Percentiles rank a stretch among this genome's conserved stretches.
Evolutionary conservation across 371 early-diverging fungal species (phyloP).

Genomic region (Dipsacomyces acuminosporus): DNA sequence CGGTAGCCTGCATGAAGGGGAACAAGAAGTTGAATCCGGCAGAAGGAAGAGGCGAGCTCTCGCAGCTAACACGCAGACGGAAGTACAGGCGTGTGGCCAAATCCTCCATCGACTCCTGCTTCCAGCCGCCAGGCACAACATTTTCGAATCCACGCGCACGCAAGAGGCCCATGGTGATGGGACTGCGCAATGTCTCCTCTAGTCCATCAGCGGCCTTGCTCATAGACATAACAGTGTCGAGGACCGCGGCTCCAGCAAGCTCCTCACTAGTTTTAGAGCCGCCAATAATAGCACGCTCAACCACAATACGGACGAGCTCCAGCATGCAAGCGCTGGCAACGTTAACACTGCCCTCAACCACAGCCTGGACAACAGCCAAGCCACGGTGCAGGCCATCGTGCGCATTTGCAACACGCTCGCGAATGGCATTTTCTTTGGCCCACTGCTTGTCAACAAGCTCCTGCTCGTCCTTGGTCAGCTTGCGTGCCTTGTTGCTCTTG

Average conservation of each 20-base stretch:
- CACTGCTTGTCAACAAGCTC: conserved; percentile 66
- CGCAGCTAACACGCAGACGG: conserved; percentile 67
- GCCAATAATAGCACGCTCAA: conserved; percentile 35
- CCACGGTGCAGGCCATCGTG: conserved; percentile 55
- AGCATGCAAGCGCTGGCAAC: conserved; percentile 46
- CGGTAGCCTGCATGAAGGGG: conserved; percentile 69
- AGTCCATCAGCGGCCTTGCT: conserved; percentile 34
- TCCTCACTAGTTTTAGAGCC: conserved; percentile 2
- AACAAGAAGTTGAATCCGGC: conserved; percentile 78
- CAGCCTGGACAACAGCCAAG: conserved; percentile 59
- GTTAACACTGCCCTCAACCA: conserved; percentile 57
- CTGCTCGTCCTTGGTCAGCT: conserved; percentile 79
- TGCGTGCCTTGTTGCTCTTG: conserved; percentile 55
- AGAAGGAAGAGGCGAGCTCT: conserved; percentile 59
- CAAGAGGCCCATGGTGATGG: conserved; percentile 58
- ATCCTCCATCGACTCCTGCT: conserved; percentile 58
- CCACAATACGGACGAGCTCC: conserved; percentile 47
- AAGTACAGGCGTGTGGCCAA: conserved; percentile 68
- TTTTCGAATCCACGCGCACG: conserved; percentile 49
- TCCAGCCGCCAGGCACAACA: conserved; percentile 66
- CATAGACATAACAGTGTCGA: conserved; percentile 13
- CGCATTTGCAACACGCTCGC: conserved; percentile 58
- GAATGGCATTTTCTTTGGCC: conserved; percentile 69
- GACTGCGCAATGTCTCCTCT: conserved; percentile 7
- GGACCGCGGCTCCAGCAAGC: conserved; percentile 34